These are phyloP conservation scores for Myxozyma melibiosi DNA, from an alignment of 805 yeast genomes.

Conservation along the genomic window DNA sequence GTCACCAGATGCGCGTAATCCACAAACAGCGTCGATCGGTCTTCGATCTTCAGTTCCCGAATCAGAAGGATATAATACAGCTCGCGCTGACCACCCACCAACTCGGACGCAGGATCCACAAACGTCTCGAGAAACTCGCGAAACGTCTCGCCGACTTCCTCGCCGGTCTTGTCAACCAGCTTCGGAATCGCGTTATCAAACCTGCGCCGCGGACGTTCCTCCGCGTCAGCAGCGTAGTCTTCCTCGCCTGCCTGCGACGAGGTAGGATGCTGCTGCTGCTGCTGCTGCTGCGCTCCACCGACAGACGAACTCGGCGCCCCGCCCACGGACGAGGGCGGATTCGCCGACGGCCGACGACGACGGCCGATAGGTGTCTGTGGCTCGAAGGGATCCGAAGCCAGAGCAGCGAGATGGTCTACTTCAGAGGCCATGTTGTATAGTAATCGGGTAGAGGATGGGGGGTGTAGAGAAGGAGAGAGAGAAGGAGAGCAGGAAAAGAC, in stretches of 20 bases:
- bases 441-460: background rate
- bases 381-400: slow-evolving; percentile 17
- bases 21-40: slow-evolving; percentile 74
- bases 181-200: slow-evolving; percentile 58
- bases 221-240: slow-evolving; percentile 13
- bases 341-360: background rate
- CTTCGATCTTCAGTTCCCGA: slow-evolving; percentile 75
- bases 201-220: slow-evolving; percentile 24
- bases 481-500: background rate
- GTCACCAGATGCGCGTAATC: slow-evolving; percentile 78
- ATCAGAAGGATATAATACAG: slow-evolving; percentile 73
- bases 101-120: slow-evolving; percentile 47
- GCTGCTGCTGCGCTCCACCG: no score
- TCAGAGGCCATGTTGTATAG: slow-evolving; percentile 15
- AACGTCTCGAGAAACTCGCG: slow-evolving; percentile 78
- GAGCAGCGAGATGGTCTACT: slow-evolving; percentile 14
- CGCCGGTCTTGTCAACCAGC: slow-evolving; percentile 89
- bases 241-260: slow-evolving; percentile 10
- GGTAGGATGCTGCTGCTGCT: background rate
- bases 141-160: slow-evolving; percentile 87
- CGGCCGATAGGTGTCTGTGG: slow-evolving; percentile 5
- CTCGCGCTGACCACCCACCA: slow-evolving; percentile 35
- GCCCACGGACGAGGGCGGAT: slow-evolving; percentile 3
- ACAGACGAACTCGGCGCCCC: background rate
- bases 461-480: background rate